Conservation (phyloP, 768 basidiomycete species). For the Dioszegia hungarica region DNA sequence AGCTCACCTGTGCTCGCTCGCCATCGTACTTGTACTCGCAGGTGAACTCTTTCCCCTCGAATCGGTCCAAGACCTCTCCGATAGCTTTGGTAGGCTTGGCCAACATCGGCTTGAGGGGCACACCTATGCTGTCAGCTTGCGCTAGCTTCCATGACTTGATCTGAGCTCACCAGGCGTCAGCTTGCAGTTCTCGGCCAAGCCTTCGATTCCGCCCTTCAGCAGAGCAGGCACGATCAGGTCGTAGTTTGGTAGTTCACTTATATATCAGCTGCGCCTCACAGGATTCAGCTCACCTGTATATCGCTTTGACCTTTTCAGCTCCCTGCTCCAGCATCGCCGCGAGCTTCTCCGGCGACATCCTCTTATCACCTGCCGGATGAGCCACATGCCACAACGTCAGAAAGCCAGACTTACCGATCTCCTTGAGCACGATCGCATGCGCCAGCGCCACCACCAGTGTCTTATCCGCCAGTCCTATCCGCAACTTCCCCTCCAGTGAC, state of each 20-base stretch:
- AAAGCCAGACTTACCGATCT: constrained; percentile 58
- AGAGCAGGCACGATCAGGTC: constrained; percentile 88
- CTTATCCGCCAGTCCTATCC: constrained; percentile 94
- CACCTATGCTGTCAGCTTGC: constrained; percentile 48
- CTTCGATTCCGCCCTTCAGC: constrained; percentile 68
- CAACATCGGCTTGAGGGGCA: constrained; percentile 97
- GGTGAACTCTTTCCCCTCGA: constrained; percentile 90
- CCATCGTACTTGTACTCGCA: constrained; percentile 99
- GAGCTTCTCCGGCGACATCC: constrained; percentile 69
- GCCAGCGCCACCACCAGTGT: constrained; percentile 93
- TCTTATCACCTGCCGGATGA: constrained; percentile 59
- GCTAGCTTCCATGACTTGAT: neutral
- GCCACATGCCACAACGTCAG: constrained; percentile 36
- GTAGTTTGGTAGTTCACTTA: constrained; percentile 85
- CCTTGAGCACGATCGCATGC: constrained; percentile 78
- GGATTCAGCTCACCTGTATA: constrained; percentile 71
- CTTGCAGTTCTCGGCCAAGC: constrained; percentile 70
- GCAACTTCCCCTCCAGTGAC: constrained; percentile 90
- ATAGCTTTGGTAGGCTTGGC: constrained; percentile 99
- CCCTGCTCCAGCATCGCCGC: constrained; percentile 69
- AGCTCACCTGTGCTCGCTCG: constrained; percentile 79
- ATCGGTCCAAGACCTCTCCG: constrained; percentile 91
- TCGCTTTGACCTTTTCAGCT: constrained; percentile 71
- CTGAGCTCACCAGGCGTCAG: constrained; percentile 68
- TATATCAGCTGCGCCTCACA: neutral